Conservation (phyloP, 2,329 filamentous ascomycete genomes). For the Diaporthe velutina region DNA sequence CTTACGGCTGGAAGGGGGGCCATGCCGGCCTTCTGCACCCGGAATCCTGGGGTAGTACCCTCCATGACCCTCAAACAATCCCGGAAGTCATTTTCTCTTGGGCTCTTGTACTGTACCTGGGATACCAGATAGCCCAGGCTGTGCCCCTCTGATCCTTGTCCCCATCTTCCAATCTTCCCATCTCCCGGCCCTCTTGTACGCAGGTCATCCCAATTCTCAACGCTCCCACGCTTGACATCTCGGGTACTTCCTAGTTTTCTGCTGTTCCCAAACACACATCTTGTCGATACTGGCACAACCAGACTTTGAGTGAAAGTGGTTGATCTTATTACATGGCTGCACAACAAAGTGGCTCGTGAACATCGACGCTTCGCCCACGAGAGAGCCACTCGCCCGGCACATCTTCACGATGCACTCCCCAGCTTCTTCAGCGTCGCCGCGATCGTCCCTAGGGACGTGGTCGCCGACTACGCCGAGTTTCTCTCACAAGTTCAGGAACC, state of each 20-base stretch:
- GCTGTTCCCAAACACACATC: neutral
- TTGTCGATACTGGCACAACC: neutral
- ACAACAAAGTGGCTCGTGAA: neutral
- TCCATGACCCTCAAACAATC: conserved; percentile 25
- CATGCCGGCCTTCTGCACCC: conserved; percentile 27
- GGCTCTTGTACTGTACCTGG: conserved; percentile 26
- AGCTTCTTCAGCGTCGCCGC: conserved; percentile 34
- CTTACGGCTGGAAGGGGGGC: conserved; percentile 5
- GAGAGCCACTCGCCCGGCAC: conserved; percentile 21
- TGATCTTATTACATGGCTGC: neutral
- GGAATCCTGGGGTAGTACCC: conserved; percentile 33
- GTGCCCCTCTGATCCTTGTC: conserved; percentile 27
- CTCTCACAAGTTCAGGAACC: conserved; percentile 46
- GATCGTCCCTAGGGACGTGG: conserved; percentile 42
- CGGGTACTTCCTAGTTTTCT: neutral
- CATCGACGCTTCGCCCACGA: conserved; percentile 20
- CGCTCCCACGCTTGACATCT: conserved; percentile 15
- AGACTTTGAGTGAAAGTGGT: neutral
- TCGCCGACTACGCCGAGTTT: conserved; percentile 43
- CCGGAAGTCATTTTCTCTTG: conserved; percentile 26
- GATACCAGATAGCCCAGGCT: conserved; percentile 19
- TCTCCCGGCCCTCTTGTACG: conserved; percentile 25
- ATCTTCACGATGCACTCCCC: conserved; percentile 37
- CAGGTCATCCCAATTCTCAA: conserved; percentile 25
- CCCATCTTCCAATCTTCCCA: conserved; percentile 7